phyloP scores from a whole-genome alignment of 306 rosid genomes.

The Vicia villosa region DNA sequence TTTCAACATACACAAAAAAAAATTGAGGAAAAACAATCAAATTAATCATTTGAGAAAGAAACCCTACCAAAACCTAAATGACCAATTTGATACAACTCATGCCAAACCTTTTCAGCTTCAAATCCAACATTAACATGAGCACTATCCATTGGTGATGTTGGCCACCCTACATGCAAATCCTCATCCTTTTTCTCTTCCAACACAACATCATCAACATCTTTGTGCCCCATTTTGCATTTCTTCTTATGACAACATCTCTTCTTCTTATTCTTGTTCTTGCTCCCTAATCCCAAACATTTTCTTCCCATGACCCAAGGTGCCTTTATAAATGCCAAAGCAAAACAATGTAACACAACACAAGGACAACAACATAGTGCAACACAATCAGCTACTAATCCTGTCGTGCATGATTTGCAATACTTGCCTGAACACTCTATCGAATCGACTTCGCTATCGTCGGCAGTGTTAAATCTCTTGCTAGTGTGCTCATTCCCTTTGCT shows the following conservation, averaged over 20 bases:
- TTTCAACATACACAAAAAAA: background rate
- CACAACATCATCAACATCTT: slow-evolving; percentile 32
- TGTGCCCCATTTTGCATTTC: background rate
- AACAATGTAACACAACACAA: slow-evolving; percentile 61
- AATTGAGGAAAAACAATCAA: background rate
- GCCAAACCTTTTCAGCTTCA: slow-evolving; percentile 78
- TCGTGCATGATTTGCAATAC: slow-evolving; percentile 61
- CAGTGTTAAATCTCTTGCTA: slow-evolving; percentile 12
- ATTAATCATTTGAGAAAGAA: slow-evolving; percentile 41
- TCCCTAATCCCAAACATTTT: slow-evolving; percentile 51
- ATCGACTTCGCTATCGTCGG: slow-evolving; percentile 43
- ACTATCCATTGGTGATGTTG: slow-evolving; percentile 23
- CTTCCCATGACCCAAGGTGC: slow-evolving; percentile 65
- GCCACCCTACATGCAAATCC: slow-evolving; percentile 1
- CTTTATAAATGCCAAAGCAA: slow-evolving; percentile 59
- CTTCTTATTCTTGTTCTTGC: slow-evolving; percentile 37
- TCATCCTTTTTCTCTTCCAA: slow-evolving; percentile 25
- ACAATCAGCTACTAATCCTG: slow-evolving; percentile 63
- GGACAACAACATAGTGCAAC: slow-evolving; percentile 85
- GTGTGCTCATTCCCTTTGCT: background rate
- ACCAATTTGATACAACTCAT: slow-evolving; percentile 66
- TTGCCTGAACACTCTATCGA: slow-evolving; percentile 60
- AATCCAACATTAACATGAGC: slow-evolving; percentile 43
- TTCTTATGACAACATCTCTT: background rate
- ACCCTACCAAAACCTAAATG: slow-evolving; percentile 91